A percentile compares a stretch with the other conserved stretches of the same genome.
Conservation (phyloP, 1,139 yeast species). For the Taphrina flavorubra region DNA sequence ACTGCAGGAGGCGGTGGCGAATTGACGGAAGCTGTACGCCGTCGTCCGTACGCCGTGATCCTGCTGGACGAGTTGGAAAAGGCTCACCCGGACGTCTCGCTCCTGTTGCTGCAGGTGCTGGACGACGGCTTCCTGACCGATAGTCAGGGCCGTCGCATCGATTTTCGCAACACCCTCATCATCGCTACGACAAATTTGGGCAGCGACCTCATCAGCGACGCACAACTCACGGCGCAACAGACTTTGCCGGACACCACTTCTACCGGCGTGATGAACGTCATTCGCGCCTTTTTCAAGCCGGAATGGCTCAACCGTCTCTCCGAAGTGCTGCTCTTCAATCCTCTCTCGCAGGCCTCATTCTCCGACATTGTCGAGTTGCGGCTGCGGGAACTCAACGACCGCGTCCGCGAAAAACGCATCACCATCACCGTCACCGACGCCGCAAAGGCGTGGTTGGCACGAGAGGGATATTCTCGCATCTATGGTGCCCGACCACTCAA, state of each 20-base stretch:
- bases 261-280: conserved; percentile 69
- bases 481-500: conserved; percentile 97
- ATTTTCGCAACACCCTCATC: conserved; percentile 89
- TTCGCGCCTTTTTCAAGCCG: conserved; percentile 82
- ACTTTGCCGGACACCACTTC: conserved; percentile 57
- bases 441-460: conserved; percentile 78
- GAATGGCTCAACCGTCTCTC: conserved; percentile 93
- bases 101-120: conserved; percentile 82
- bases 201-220: conserved; percentile 78
- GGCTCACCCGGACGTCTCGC: conserved; percentile 92
- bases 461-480: conserved; percentile 83
- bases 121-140: conserved; percentile 96
- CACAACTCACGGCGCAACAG: conserved; percentile 37
- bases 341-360: conserved; percentile 75
- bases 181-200: conserved; percentile 99
- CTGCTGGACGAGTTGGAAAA: conserved; percentile 95
- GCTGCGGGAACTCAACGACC: conserved; percentile 74
- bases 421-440: conserved; percentile 59
- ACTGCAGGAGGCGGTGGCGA: conserved; percentile 69
- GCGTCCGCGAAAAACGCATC: conserved; percentile 81
- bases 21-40: conserved; percentile 90
- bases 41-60: conserved; percentile 92
- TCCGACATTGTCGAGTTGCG: conserved; percentile 83
- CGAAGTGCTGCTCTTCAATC: conserved; percentile 85
- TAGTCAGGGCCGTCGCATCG: conserved; percentile 91